Evolutionary conservation across 2,329 filamentous ascomycete genomes (phyloP), one percentile per base, ranked within the genome.

Genomic region (Neonectria hederae): DNA sequence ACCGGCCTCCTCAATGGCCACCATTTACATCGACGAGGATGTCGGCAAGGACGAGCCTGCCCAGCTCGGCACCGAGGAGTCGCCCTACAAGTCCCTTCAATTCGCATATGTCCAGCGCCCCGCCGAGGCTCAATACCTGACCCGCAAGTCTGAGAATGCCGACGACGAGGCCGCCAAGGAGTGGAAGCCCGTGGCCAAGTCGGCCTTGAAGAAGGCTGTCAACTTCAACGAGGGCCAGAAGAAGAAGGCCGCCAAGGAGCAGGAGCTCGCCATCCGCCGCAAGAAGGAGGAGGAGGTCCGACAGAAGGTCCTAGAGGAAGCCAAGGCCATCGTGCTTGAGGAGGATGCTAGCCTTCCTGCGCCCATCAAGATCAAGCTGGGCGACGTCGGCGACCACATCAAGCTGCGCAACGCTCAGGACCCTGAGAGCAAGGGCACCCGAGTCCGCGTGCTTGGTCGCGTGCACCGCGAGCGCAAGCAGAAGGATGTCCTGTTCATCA

Each of bases 401-500:
- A 74, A 72, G 62, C 75, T 77, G 21, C 75, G 76, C 48, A 72
- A 72, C 66, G 65, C 71, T 49, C 69, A 70, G 79, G 83, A 76
- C 65, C 70, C 22, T 5, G 58, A 35, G 58, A 71, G 56, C 63
- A 65, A 59, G 63, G 74, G 58, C 52, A 72, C 70, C 48, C 86
- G 93, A 58, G 92, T 97, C 63, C 89, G 90, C 71, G 92, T 97
- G 22, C 87, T 90, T 69, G 94, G 94, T 59, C 88, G 94, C 70
- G 92, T 97, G 55, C 93, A 97, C 81, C 88, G 93, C 65, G 82
- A 94, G 77, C 87, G 92, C 68, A 86, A 87, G 70, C 94, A 97
- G 81, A 95, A 94, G 80, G 90, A 92, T 72, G 87, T 93, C 66
- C 89, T 93, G 62, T 97, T 97, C 81, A 84, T 97, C 74, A 95